phyloP scores from a whole-genome alignment of 306 rosid genomes.

The Senna tora region DNA sequence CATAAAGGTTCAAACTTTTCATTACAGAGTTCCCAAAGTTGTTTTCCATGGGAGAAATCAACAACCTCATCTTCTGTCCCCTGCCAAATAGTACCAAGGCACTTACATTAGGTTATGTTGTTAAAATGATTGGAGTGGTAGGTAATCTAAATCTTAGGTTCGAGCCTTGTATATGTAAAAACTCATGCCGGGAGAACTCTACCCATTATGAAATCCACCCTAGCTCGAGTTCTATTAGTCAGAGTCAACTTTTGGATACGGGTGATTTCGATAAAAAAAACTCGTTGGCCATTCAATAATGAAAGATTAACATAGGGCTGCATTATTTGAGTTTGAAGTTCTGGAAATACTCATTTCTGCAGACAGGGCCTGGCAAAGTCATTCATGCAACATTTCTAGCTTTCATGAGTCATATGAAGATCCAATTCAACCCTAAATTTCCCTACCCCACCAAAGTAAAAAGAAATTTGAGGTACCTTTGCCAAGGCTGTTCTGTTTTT shows the following conservation, averaged over 20 bases:
- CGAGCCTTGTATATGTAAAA: too few species aligned
- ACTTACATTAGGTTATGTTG: neutral
- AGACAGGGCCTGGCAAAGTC: neutral
- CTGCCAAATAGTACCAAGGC: conserved; percentile 38
- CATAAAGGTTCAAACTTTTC: conserved; percentile 76
- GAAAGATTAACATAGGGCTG: neutral
- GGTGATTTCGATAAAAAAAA: too few species aligned
- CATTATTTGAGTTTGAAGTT: neutral
- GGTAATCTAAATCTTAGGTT: too few species aligned
- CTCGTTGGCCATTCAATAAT: neutral
- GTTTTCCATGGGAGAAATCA: conserved; percentile 73
- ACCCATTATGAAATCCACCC: too few species aligned
- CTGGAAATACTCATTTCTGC: neutral
- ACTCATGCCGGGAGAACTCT: too few species aligned
- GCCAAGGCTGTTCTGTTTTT: too few species aligned
- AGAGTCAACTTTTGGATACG: too few species aligned
- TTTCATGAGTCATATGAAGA: neutral
- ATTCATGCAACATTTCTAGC: neutral
- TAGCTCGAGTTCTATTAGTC: too few species aligned
- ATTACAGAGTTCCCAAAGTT: conserved; percentile 68
- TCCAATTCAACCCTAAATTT: neutral
- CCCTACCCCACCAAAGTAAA: neutral
- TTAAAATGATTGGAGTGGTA: too few species aligned
- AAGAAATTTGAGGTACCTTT: neutral
- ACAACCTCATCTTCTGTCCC: conserved; percentile 81